These are phyloP conservation scores for Neotropicomus parvogracilis DNA, from an alignment of 1,284 basidiomycete species.

Conservation along the genomic window DNA sequence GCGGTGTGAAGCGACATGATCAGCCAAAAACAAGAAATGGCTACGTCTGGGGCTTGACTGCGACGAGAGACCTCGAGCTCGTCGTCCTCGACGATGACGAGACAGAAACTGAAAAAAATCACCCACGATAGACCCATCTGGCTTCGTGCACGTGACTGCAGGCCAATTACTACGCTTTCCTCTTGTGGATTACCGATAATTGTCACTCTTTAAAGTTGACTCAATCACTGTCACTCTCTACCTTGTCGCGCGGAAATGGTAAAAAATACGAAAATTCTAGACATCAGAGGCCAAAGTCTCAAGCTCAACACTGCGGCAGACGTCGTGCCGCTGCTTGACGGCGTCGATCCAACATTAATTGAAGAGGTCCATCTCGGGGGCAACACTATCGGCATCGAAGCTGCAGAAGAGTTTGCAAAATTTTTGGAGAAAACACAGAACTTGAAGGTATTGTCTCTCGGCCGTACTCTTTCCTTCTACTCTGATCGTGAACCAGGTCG, in stretches of 20 bases:
- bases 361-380: conserved; percentile 93
- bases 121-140: no score
- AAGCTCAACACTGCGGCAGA: conserved; percentile 83
- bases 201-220: not conserved
- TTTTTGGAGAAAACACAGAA: conserved; percentile 69
- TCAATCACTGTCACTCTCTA: not conserved
- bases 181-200: conserved; percentile 21
- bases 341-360: conserved; percentile 62
- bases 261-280: conserved; percentile 22
- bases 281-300: conserved; percentile 41
- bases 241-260: conserved; percentile 20
- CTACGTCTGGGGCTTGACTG: no score
- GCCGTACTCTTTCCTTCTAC: conserved; percentile 2
- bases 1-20: conserved; percentile 15
- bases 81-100: no score
- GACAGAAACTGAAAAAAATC: conserved; percentile 5
- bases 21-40: no score
- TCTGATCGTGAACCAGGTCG: conserved; percentile 56
- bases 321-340: conserved; percentile 73
- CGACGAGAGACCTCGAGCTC: no score
- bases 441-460: conserved; percentile 57
- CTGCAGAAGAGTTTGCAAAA: conserved; percentile 81
- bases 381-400: conserved; percentile 95
- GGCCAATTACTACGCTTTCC: conserved; percentile 10
- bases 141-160: conserved; percentile 24